These are phyloP conservation scores for Lentinula boryana DNA, from an alignment of 768 basidiomycete species.

Conservation along the genomic window DNA sequence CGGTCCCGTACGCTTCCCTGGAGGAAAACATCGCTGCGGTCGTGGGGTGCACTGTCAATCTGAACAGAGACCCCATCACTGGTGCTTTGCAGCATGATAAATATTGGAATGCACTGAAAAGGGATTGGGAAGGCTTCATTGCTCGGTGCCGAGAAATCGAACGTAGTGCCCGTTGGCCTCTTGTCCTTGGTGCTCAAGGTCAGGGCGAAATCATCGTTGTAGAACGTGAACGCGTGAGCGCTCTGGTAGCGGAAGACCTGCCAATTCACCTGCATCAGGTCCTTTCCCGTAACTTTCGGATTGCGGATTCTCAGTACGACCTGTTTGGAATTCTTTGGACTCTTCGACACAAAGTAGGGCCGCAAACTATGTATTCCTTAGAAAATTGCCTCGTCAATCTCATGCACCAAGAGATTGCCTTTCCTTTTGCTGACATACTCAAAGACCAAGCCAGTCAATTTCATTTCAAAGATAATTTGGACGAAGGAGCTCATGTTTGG, in stretches of 20 bases:
- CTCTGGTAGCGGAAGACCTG: constrained; percentile 59
- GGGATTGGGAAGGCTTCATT: constrained; percentile 96
- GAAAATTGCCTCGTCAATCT: constrained; percentile 59
- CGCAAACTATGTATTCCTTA: constrained; percentile 46
- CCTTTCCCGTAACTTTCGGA: constrained; percentile 35
- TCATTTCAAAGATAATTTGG: constrained; percentile 49
- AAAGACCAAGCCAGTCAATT: constrained; percentile 54
- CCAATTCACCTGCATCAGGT: constrained; percentile 52
- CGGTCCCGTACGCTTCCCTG: constrained; percentile 56
- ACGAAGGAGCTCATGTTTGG: constrained; percentile 57
- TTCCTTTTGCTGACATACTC: constrained; percentile 71
- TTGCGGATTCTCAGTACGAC: constrained; percentile 44
- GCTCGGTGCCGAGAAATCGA: constrained; percentile 89
- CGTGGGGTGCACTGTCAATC: constrained; percentile 79
- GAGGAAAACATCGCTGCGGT: constrained; percentile 75
- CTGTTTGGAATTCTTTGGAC: constrained; percentile 61
- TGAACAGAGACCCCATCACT: constrained; percentile 69
- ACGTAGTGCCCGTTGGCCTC: constrained; percentile 76
- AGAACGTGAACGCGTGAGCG: constrained; percentile 73
- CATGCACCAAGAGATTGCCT: constrained; percentile 72
- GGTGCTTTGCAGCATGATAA: constrained; percentile 73
- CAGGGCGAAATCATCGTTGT: constrained; percentile 49
- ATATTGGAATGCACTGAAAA: constrained; percentile 79
- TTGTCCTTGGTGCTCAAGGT: constrained; percentile 49
- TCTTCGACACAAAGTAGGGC: constrained; percentile 54